Evolutionary conservation across 805 yeast genomes (phyloP), one percentile per base, ranked within the genome.

Genomic region (Monosporozyma yasuniensis): DNA sequence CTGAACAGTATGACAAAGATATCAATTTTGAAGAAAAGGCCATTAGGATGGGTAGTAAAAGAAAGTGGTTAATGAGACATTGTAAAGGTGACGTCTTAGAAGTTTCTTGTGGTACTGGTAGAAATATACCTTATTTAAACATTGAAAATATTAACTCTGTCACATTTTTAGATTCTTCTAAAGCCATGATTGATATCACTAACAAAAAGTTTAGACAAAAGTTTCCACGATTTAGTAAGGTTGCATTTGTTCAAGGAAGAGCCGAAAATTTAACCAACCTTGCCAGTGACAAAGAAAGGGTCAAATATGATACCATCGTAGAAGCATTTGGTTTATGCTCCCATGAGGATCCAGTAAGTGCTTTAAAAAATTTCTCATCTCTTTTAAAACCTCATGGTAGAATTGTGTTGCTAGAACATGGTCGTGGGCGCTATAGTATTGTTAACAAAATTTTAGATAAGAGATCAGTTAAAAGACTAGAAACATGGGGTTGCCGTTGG

Each of bases 401-500:
- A 67, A 80, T 93, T 22, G 79, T 91, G 1, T 72, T 93, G 25
- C 71, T 93, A 49, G 99, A 93, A 64, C 99, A 93, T 63, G 99
- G 99, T 2, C 74, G 96, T 58, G 87, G 96, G 49, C 73, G 80
- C 0, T 88, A 82, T 71, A 83, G 80, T 48, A 79, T 83, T 47
- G 77, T 93, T 56, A 93, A 93, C 67, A 76, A 79, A 27, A 80
- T 84, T 50, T 72, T 93, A 65, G 97, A 93, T 65, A 78, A 79
- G 52, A 75, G 93, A 54, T 90, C 96, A 3, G 89, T 80, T 53
- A 78, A 80, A 57, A 83, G 96, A 67, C 78, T 90, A 70, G 79
- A 84, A 52, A 80, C 83, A 3, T 93, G 98, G 97, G 99, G 96
- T 1, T 93, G 99, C 67, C 74, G 98, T 61, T 93, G 98, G 97